A percentile compares a stretch with the other conserved stretches of the same genome.
These are phyloP conservation scores for Diddensiella caesifluorescens DNA, from an alignment of 805 yeast genomes.

Conservation along the genomic window DNA sequence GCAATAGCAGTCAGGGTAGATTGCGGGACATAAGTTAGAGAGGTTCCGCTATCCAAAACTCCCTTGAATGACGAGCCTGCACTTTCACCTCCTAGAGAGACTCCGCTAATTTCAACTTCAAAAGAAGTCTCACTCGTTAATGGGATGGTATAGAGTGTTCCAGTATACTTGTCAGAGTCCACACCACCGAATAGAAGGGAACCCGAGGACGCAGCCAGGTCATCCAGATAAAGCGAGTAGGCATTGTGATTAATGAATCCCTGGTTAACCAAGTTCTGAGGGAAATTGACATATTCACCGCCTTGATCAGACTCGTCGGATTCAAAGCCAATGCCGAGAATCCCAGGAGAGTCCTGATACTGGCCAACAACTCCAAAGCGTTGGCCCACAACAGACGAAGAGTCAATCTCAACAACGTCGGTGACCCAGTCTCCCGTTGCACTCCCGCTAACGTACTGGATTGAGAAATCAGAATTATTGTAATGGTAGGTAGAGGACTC, in stretches of 20 bases:
- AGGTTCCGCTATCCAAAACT: constrained; percentile 48
- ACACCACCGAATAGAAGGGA: constrained; percentile 44
- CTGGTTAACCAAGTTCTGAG: constrained; percentile 46
- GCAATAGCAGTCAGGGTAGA: constrained; percentile 22
- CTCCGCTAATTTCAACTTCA: constrained; percentile 15
- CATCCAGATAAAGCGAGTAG: constrained; percentile 58
- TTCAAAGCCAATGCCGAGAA: constrained; percentile 28
- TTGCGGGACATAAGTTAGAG: constrained; percentile 45
- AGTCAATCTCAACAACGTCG: constrained; percentile 51
- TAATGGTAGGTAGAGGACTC: constrained; percentile 23
- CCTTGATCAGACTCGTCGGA: constrained; percentile 24
- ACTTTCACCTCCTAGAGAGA: constrained; percentile 2
- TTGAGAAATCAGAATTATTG: constrained; percentile 21
- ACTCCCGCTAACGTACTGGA: constrained; percentile 33
- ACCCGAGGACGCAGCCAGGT: constrained; percentile 27
- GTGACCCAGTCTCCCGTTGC: constrained; percentile 51
- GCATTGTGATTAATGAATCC: constrained; percentile 52
- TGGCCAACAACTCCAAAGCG: constrained; percentile 16
- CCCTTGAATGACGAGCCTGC: constrained; percentile 5
- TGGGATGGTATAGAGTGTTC: constrained; percentile 37
- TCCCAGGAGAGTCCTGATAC: constrained; percentile 9
- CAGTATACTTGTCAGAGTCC: constrained; percentile 39
- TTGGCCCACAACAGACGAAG: constrained; percentile 37
- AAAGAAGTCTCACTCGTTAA: constrained; percentile 31
- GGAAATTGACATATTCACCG: constrained; percentile 51